A percentile compares a stretch with the other conserved stretches of the same genome.
Evolutionary conservation across 805 yeast species (phyloP).

Genomic region (Kregervanrija delftensis): DNA sequence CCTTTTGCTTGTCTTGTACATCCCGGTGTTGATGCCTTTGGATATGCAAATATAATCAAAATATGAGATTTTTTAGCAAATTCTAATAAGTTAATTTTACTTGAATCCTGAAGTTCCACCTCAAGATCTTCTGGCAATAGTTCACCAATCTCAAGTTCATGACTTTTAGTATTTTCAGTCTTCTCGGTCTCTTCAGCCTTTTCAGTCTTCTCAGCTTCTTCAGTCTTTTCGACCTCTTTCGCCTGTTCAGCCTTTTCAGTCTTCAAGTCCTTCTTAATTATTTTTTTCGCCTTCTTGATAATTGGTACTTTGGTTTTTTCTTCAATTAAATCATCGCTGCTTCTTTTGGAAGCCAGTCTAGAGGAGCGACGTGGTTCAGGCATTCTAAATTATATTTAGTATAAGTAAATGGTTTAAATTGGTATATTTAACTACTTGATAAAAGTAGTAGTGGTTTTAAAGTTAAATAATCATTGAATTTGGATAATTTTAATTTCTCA

Average conservation of each 20-base stretch:
- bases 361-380: no score
- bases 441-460: no score
- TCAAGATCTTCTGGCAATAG: constrained; percentile 6
- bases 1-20: constrained; percentile 95
- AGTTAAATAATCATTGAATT: no score
- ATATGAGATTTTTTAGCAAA: constrained; percentile 29
- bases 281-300: not conserved
- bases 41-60: constrained; percentile 68
- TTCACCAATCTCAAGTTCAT: constrained; percentile 12
- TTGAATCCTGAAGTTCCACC: constrained; percentile 46
- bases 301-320: not conserved
- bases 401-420: no score
- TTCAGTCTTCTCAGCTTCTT: not conserved
- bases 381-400: no score
- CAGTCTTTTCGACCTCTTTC: not conserved
- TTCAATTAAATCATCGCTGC: not conserved
- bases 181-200: not conserved
- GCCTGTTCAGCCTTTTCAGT: not conserved
- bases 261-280: not conserved
- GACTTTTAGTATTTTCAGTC: not conserved
- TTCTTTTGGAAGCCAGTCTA: no score
- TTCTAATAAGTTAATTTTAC: constrained; percentile 18
- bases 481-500: no score
- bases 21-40: constrained; percentile 92
- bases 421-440: no score